phyloP scores from a whole-genome alignment of 352 stramenopile genomes.

The Phytophthora cryptogea region DNA sequence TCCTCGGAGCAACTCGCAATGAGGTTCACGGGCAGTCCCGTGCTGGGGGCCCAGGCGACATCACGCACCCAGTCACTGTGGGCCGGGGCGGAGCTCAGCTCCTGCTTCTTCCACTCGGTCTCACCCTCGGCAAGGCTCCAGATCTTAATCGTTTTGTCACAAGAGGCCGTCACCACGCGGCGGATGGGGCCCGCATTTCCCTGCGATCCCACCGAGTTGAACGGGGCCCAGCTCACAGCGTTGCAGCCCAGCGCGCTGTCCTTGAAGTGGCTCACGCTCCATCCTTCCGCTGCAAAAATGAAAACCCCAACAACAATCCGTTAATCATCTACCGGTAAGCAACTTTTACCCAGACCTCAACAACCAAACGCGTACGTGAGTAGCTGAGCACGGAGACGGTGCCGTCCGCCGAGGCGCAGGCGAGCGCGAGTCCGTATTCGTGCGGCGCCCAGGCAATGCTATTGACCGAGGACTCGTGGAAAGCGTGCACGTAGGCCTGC shows the following conservation, averaged over 20 bases:
- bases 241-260: conserved; percentile 97
- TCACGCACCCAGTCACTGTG: conserved; percentile 97
- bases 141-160: conserved; percentile 98
- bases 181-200: conserved; percentile 51
- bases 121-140: conserved; percentile 87
- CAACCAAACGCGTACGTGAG: conserved; percentile 48
- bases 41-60: conserved; percentile 96
- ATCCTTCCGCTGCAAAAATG: conserved; percentile 67
- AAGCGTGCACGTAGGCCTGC: conserved; percentile 90
- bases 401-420: conserved; percentile 95
- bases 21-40: conserved; percentile 93
- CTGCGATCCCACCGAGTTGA: conserved; percentile 65
- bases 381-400: conserved; percentile 91
- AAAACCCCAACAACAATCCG: conserved; percentile 5
- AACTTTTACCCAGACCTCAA: background rate
- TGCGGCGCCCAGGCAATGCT: conserved; percentile 96
- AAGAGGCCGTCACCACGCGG: conserved; percentile 95
- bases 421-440: conserved; percentile 95
- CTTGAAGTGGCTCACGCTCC: conserved; percentile 93
- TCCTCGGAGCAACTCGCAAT: conserved; percentile 93
- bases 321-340: too few species aligned
- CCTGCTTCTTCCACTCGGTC: conserved; percentile 81
- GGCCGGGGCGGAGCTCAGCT: conserved; percentile 73
- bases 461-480: conserved; percentile 94
- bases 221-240: conserved; percentile 96